These are phyloP conservation scores for Aspergillus sp. DNA, from an alignment of 2,329 filamentous ascomycete species.

Conservation along the genomic window DNA sequence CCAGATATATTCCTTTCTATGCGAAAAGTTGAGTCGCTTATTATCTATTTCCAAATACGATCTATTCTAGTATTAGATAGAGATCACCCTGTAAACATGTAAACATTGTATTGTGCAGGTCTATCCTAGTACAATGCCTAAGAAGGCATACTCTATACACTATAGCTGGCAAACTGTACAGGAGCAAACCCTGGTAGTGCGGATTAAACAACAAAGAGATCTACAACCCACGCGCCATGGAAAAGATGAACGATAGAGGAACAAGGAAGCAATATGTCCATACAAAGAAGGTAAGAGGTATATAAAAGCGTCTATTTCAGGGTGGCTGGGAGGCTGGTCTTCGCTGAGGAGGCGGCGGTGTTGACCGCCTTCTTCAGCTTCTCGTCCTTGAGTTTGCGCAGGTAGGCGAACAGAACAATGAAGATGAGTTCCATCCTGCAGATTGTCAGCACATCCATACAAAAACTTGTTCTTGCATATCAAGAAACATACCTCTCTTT, in stretches of 20 bases:
- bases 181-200: conserved; percentile 6
- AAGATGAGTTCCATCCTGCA: conserved; percentile 81
- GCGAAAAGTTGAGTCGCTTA: too few species aligned
- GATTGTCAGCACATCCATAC: conserved; percentile 8
- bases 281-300: conserved; percentile 13
- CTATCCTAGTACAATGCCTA: conserved; percentile 1
- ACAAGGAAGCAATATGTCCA: conserved; percentile 8
- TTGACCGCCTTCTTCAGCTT: conserved; percentile 67
- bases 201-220: conserved; percentile 9
- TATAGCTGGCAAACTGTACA: conserved; percentile 12
- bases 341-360: conserved; percentile 61
- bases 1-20: too few species aligned
- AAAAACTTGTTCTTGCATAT: neutral
- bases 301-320: conserved; percentile 40
- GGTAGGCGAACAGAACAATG: conserved; percentile 77
- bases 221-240: conserved; percentile 18
- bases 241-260: conserved; percentile 6
- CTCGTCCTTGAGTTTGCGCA: conserved; percentile 67
- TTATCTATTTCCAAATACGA: too few species aligned
- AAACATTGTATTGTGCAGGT: neutral
- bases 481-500: conserved; percentile 67
- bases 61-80: too few species aligned
- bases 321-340: conserved; percentile 47
- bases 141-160: conserved; percentile 14
- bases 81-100: neutral